Conservation (phyloP, 2,329 filamentous ascomycete species). For the Hypoxylon sp. region DNA sequence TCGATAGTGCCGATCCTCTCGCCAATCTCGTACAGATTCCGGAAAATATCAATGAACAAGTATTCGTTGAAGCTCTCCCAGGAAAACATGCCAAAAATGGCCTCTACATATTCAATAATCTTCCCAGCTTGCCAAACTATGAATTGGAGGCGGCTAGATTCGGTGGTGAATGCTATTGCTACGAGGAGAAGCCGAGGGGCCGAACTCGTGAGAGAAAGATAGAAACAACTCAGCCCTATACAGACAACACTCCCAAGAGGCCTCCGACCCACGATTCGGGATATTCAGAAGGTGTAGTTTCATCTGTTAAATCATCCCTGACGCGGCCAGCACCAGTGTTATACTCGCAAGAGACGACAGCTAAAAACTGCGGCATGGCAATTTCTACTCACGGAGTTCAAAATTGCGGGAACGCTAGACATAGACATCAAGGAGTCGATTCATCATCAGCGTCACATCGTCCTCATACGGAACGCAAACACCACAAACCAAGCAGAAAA, state of each 20-base stretch:
- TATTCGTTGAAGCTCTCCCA: not conserved
- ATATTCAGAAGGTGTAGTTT: not conserved
- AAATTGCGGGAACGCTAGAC: not conserved
- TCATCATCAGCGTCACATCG: not conserved
- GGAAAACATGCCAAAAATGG: not conserved
- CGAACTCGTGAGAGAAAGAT: not conserved
- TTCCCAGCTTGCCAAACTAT: not conserved
- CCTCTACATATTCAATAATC: conserved; percentile 14
- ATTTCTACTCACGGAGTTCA: not conserved
- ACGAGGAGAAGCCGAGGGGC: not conserved
- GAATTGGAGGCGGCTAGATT: not conserved
- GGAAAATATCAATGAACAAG: not conserved
- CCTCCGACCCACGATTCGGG: not conserved
- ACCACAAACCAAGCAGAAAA: not conserved
- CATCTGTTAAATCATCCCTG: not conserved
- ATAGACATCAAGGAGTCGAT: not conserved
- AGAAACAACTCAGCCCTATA: not conserved
- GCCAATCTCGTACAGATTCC: conserved; percentile 16
- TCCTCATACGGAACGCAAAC: not conserved
- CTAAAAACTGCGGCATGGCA: not conserved
- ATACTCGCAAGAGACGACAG: not conserved
- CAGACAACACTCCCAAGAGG: not conserved
- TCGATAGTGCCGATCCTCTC: not conserved
- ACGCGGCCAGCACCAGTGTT: not conserved
- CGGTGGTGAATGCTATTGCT: not conserved